Percentiles rank a stretch among this genome's conserved stretches.
Conservation (phyloP, 208 protist genomes). For the Wallacemonas sp. region DNA sequence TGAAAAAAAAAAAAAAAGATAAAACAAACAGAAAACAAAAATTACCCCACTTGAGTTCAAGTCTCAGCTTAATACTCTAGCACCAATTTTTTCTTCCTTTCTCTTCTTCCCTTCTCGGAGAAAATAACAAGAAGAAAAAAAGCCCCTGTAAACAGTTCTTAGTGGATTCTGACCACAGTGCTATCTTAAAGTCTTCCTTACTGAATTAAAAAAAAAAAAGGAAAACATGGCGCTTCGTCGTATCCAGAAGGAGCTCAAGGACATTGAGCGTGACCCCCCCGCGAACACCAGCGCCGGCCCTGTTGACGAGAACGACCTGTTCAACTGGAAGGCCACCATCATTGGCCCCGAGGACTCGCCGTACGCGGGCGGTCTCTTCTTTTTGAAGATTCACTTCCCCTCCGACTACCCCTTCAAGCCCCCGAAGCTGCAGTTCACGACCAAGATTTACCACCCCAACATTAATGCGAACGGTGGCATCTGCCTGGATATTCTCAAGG, state of each 20-base stretch:
- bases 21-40: too few relatives aligned
- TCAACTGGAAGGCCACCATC: conserved; percentile 97
- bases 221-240: conserved; percentile 95
- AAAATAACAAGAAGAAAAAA: neutral
- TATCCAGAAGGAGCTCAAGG: conserved; percentile 96
- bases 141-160: too few relatives aligned
- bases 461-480: conserved; percentile 97
- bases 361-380: conserved; percentile 98
- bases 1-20: neutral
- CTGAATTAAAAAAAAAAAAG: too few relatives aligned
- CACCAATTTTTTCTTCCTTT: neutral
- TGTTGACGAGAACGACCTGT: conserved; percentile 93
- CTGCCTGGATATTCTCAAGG: conserved; percentile 98
- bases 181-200: too few relatives aligned
- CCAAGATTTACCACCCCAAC: conserved; percentile 98
- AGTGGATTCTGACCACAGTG: too few relatives aligned
- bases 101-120: too few relatives aligned
- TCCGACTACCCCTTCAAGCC: conserved; percentile 98
- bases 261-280: conserved; percentile 95
- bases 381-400: conserved; percentile 99
- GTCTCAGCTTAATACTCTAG: neutral
- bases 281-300: conserved; percentile 96
- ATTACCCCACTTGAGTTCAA: too few relatives aligned
- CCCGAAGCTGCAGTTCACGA: conserved; percentile 93
- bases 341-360: conserved; percentile 96